Percentiles rank a stretch among this genome's conserved stretches.
Conservation (phyloP, 1,284 basidiomycete species). For the Apiotrichum mycotoxinovorans region DNA sequence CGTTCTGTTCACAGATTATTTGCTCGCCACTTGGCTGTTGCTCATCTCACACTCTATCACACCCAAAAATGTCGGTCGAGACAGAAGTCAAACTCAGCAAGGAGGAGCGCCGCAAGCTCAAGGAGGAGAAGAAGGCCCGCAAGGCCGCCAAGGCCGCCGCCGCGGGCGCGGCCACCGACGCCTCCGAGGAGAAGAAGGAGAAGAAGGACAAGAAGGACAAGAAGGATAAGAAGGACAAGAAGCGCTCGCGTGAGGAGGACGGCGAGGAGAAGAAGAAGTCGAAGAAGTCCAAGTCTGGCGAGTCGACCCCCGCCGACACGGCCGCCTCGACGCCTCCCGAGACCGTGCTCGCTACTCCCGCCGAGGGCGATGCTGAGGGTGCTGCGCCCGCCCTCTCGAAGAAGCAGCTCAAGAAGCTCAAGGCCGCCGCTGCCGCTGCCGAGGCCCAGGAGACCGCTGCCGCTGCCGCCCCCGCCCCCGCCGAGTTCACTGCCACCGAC, state of each 20-base stretch:
- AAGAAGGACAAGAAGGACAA: constrained; percentile 32
- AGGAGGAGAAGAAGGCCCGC: constrained; percentile 36
- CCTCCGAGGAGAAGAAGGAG: constrained; percentile 28
- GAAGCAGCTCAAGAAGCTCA: constrained; percentile 48
- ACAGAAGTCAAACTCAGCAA: constrained; percentile 32
- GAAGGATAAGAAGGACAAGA: constrained; percentile 42
- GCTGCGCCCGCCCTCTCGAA: constrained; percentile 27
- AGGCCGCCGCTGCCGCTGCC: constrained; percentile 25
- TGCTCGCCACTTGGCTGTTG: background rate
- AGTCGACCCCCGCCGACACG: constrained; percentile 26
- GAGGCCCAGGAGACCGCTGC: constrained; percentile 32
- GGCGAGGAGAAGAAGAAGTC: constrained; percentile 20
- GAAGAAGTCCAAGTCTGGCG: constrained; percentile 43
- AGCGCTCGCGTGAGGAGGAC: constrained; percentile 26
- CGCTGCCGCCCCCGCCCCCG: constrained; percentile 19
- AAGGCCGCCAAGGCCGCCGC: constrained; percentile 35
- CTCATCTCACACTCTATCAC: background rate
- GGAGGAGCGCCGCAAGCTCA: constrained; percentile 32
- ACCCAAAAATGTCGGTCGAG: constrained; percentile 39
- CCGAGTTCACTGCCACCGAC: constrained; percentile 52
- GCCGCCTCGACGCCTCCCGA: constrained; percentile 17
- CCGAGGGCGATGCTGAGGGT: constrained; percentile 11
- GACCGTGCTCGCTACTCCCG: constrained; percentile 21
- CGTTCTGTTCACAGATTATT: background rate
- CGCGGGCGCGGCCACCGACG: constrained; percentile 9